These are phyloP conservation scores for Lichtheimia corymbifera DNA, from an alignment of 371 early-diverging fungal genomes.

Conservation along the genomic window DNA sequence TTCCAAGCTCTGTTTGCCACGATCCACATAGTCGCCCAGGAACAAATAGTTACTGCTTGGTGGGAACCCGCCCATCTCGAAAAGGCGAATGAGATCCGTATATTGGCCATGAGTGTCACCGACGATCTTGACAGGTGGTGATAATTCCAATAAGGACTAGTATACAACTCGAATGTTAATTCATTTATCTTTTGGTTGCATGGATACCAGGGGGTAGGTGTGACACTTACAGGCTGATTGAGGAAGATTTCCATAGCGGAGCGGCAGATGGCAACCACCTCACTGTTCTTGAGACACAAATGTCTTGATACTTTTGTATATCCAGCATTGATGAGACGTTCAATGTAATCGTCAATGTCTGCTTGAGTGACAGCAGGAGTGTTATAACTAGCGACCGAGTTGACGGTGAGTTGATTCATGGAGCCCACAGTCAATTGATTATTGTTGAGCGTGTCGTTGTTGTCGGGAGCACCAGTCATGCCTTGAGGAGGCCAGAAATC, in stretches of 20 bases:
- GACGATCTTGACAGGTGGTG: conserved; percentile 96
- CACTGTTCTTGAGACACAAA: conserved; percentile 77
- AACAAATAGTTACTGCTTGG: conserved; percentile 92
- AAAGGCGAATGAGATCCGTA: conserved; percentile 86
- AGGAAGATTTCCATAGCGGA: conserved; percentile 90
- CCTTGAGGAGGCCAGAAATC: conserved; percentile 43
- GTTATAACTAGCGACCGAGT: conserved; percentile 37
- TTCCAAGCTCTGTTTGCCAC: conserved; percentile 96
- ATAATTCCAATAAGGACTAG: conserved; percentile 87
- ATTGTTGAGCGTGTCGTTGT: conserved; percentile 14
- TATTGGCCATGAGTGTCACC: conserved; percentile 97
- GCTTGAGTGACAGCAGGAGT: conserved; percentile 36
- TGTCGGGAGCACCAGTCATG: not conserved
- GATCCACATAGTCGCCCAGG: conserved; percentile 99
- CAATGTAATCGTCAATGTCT: conserved; percentile 86
- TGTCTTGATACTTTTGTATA: conserved; percentile 75
- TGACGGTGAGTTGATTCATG: conserved; percentile 49
- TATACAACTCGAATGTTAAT: not conserved
- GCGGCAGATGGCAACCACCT: conserved; percentile 89
- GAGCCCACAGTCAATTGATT: conserved; percentile 49
- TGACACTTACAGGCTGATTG: conserved; percentile 74
- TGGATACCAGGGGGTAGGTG: conserved; percentile 4
- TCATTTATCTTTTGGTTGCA: not conserved
- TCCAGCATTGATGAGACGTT: conserved; percentile 79
- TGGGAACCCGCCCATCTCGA: conserved; percentile 93